Conservation (phyloP, 768 basidiomycete species). For the Leccinum pellstonianum region DNA sequence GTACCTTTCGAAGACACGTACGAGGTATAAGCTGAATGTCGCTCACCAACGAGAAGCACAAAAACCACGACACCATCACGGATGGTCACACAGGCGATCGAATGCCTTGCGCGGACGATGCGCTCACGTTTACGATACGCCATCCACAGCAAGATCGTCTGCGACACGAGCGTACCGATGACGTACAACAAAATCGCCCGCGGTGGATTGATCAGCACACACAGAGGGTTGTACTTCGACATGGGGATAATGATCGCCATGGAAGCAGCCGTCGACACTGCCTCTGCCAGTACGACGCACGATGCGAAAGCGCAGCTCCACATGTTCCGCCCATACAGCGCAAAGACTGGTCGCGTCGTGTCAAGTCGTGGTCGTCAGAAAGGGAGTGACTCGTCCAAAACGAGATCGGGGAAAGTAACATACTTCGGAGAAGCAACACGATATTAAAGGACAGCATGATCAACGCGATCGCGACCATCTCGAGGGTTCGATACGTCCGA, state of each 20-base stretch:
- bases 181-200: conserved; percentile 8
- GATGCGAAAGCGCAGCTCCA: conserved; percentile 4
- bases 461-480: conserved; percentile 12
- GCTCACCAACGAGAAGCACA: conserved; percentile 16
- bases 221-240: conserved; percentile 15
- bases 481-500: conserved; percentile 7
- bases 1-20: neutral
- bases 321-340: conserved; percentile 10
- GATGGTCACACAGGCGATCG: conserved; percentile 21
- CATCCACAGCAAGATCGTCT: conserved; percentile 21
- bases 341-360: conserved; percentile 18
- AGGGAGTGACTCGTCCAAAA: neutral
- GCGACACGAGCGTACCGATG: conserved; percentile 11
- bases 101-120: neutral
- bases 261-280: neutral
- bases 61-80: conserved; percentile 25
- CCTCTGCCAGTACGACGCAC: conserved; percentile 14
- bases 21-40: neutral
- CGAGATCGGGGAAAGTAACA: neutral
- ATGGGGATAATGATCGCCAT: conserved; percentile 4
- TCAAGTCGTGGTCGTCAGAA: neutral
- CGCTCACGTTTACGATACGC: conserved; percentile 16
- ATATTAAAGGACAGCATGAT: conserved; percentile 20
- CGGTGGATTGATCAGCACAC: conserved; percentile 7
- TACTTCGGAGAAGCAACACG: conserved; percentile 26